Conservation (phyloP, 1,139 yeast genomes). For the Protomyces inundatus region DNA sequence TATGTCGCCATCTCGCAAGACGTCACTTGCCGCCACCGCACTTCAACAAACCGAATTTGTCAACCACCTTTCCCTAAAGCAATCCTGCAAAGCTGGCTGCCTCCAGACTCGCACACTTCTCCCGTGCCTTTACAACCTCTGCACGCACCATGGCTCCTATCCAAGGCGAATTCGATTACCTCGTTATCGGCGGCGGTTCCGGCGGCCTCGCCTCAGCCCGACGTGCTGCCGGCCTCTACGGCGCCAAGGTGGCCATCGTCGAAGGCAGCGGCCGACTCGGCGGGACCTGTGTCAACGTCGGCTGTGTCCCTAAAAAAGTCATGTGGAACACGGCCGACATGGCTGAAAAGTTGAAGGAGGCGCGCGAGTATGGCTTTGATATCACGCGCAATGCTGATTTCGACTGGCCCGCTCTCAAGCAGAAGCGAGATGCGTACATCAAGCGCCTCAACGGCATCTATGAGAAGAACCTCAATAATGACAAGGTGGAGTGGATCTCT, state of each 20-base stretch:
- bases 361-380: conserved; percentile 73
- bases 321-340: conserved; percentile 97
- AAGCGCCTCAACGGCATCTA: conserved; percentile 85
- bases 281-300: conserved; percentile 98
- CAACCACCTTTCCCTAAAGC: too few relatives aligned
- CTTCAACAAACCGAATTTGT: too few relatives aligned
- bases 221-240: conserved; percentile 80
- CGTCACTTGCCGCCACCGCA: too few relatives aligned
- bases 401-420: conserved; percentile 74
- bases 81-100: conserved; percentile 4
- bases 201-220: conserved; percentile 98
- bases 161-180: conserved; percentile 67
- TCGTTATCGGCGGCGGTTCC: conserved; percentile 99
- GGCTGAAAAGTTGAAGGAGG: conserved; percentile 68
- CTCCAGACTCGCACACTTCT: conserved; percentile 11
- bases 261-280: conserved; percentile 75
- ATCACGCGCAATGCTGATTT: conserved; percentile 54
- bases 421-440: conserved; percentile 86
- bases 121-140: conserved; percentile 18
- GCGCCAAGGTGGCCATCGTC: conserved; percentile 76
- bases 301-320: conserved; percentile 97
- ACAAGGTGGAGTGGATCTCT: conserved; percentile 77
- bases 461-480: conserved; percentile 76
- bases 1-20: background rate
- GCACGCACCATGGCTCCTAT: conserved; percentile 50